Conservation (phyloP, 306 rosid species). For the Corylus heterophylla region DNA sequence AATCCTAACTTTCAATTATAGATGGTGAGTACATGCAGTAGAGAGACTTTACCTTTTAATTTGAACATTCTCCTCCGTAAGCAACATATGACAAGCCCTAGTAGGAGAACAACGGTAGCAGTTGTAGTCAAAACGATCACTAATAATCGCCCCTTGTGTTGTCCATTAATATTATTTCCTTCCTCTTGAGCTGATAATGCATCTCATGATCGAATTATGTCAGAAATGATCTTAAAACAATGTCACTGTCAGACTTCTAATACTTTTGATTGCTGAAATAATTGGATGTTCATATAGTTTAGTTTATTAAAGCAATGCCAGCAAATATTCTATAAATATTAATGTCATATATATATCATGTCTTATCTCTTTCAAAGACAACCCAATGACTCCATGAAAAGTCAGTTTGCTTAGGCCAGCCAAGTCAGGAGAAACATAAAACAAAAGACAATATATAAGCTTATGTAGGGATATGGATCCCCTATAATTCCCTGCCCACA, state of each 20-base stretch:
- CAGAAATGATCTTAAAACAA: not conserved
- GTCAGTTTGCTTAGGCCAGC: not conserved
- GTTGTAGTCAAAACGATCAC: not conserved
- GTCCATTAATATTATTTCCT: not conserved
- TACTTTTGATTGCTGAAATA: too few relatives aligned
- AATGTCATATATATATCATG: too few relatives aligned
- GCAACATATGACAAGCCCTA: not conserved
- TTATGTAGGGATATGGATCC: too few relatives aligned
- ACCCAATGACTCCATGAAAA: not conserved
- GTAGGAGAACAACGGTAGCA: not conserved
- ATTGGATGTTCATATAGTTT: too few relatives aligned
- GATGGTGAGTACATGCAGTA: not conserved
- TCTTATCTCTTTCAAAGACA: too few relatives aligned
- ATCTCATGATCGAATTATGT: not conserved
- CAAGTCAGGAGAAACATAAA: not conserved
- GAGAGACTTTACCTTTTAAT: conserved; percentile 4
- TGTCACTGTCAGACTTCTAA: too few relatives aligned
- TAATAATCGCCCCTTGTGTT: not conserved
- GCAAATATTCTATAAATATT: too few relatives aligned
- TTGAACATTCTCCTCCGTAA: not conserved
- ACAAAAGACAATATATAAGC: too few relatives aligned
- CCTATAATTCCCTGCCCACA: too few relatives aligned
- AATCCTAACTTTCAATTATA: not conserved
- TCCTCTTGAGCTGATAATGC: conserved; percentile 10
- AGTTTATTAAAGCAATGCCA: too few relatives aligned